These are phyloP conservation scores for Septoria petroselini DNA, from an alignment of 2,329 filamentous ascomycete genomes.

Conservation along the genomic window DNA sequence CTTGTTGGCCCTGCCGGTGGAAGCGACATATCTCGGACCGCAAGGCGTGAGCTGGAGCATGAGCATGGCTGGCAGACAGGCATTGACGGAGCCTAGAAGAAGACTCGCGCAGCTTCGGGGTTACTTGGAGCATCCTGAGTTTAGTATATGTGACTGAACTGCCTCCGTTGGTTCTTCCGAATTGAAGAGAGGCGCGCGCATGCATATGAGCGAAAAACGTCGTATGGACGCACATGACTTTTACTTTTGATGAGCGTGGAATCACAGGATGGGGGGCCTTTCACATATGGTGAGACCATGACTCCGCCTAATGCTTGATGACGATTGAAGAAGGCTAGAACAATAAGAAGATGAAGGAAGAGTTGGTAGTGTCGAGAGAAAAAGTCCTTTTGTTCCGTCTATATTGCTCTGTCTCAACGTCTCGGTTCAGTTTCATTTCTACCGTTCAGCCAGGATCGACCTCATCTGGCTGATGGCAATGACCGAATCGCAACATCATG, in stretches of 20 bases:
- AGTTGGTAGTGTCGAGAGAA: conserved; percentile 6
- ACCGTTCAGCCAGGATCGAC: background rate
- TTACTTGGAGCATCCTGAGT: background rate
- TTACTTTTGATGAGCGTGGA: conserved; percentile 8
- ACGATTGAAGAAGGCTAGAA: conserved; percentile 1
- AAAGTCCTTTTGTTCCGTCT: conserved; percentile 13
- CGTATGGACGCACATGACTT: conserved; percentile 7
- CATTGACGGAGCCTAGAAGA: background rate
- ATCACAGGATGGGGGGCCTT: conserved; percentile 1
- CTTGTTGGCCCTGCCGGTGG: background rate
- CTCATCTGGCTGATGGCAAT: background rate
- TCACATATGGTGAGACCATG: background rate
- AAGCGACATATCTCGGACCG: background rate
- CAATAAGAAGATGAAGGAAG: too few species aligned
- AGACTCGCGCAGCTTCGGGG: conserved; percentile 4
- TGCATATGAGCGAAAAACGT: conserved; percentile 8
- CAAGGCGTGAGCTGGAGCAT: background rate
- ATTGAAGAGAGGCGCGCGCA: background rate
- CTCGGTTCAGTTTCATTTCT: too few species aligned
- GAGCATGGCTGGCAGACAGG: too few species aligned
- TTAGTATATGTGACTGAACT: conserved; percentile 5
- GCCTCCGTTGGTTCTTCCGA: background rate
- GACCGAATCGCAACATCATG: background rate
- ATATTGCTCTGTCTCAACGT: too few species aligned
- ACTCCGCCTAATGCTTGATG: conserved; percentile 9